Evolutionary conservation across 1,139 yeast species (phyloP).

Genomic region (Schizosaccharomyces versatilis): DNA sequence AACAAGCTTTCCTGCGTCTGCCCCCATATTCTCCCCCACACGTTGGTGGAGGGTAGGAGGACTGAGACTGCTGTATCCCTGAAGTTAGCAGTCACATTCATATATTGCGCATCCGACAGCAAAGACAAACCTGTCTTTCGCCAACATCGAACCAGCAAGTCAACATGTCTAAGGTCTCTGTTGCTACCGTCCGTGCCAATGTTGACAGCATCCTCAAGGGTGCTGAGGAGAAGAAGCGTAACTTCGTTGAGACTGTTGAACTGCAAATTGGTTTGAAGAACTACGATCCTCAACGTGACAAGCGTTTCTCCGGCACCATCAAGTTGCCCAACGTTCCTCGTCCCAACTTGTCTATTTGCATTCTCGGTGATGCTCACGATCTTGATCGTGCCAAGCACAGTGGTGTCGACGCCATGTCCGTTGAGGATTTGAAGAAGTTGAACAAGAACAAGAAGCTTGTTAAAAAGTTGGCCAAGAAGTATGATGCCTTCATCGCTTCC

Average conservation of each 20-base stretch:
- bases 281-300: slow-evolving; percentile 99
- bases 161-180: not conserved
- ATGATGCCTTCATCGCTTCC: slow-evolving; percentile 98
- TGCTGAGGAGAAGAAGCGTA: slow-evolving; percentile 98
- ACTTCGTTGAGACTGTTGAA: slow-evolving; percentile 99
- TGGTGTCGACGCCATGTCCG: slow-evolving; percentile 99
- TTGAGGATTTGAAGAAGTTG: slow-evolving; percentile 97
- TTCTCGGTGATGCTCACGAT: slow-evolving; percentile 99
- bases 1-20: no score
- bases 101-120: no score
- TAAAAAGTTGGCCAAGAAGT: slow-evolving; percentile 98
- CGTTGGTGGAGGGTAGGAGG: no score
- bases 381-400: slow-evolving; percentile 99
- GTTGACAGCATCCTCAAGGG: slow-evolving; percentile 77
- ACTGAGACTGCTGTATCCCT: no score
- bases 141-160: no score
- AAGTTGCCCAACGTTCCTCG: slow-evolving; percentile 98
- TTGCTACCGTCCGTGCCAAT: slow-evolving; percentile 56
- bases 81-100: no score
- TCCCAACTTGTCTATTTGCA: slow-evolving; percentile 99
- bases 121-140: no score
- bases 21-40: no score
- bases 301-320: slow-evolving; percentile 99
- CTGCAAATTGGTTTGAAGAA: slow-evolving; percentile 98
- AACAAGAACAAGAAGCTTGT: slow-evolving; percentile 99